Evolutionary conservation across 1,284 basidiomycete genomes (phyloP), one percentile per base, ranked within the genome.

Genomic region (Bothia castanella): DNA sequence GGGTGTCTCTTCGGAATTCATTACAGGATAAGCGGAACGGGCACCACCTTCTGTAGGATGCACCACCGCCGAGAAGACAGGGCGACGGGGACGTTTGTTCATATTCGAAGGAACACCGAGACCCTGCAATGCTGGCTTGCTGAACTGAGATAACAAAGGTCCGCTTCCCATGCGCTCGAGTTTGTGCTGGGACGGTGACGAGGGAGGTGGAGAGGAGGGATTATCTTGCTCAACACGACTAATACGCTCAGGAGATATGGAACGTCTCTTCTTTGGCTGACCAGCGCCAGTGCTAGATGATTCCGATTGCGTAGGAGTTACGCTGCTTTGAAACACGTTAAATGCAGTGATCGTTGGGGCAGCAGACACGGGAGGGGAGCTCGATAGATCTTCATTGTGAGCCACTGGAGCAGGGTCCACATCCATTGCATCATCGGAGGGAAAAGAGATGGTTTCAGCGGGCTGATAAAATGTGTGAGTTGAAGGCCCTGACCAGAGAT

Each of bases 381-480:
- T 68, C 41, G 72, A 73, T 23, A 69, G 58, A 51, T 64, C 44
- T 55, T 56, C 38, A 55, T 57, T 34, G 58, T 59, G 40, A 57
- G 60, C 23, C 55, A 59, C 37, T 53, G 64, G 52, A 17, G 76
- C 77, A 32, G 75, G 74, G 63, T 89, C 87, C 35, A 89, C 74
- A 57, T 89, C 87, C 87, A 89, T 89, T 19, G 82, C 82, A 64
- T 89, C 87, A 51, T 79, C 78, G 27, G 63, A 66, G 42, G 66
- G 62, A 25, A 76, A 70, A 42, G 74, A 75, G 14, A 69, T 61
- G 42, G 69, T 59, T 46, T 66, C 66, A 43, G 59, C 59, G 34
- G 68, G 69, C 74, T 77, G 58, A 61, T 60, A 46, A 30, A 35
- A 30, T 7, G n/a, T 30, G 35, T 58, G 13, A 57, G 48, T 29